Base-by-base conservation (phyloP, 2,329 filamentous ascomycete genomes). In the Penicillium glabrum region DNA sequence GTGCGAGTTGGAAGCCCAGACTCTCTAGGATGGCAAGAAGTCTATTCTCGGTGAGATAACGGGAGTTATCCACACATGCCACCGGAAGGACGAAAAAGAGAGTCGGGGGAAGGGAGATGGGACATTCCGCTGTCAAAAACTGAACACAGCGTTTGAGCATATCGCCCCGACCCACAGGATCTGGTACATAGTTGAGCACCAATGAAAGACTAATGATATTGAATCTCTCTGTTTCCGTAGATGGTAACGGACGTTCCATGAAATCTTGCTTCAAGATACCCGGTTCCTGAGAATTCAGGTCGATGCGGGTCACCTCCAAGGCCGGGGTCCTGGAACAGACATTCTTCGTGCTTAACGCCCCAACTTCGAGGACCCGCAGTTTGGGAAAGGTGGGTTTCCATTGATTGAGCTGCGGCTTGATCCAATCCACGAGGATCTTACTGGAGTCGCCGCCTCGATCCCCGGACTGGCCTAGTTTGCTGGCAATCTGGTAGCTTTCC, bases 171-270 rank as follows among this genome's bases (percentile, higher is more conserved):
- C 82, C 83, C 31, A 77, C 76, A 3, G 91, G 83, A 64, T 93
- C 87, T 0, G 93, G 90, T 3, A 98, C 93, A 69, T 92, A 99
- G 74, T 99, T 99, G 61, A 99, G 81, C 5, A 99, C 95, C 52
- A 99, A 79, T 9, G 92, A 96, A 24, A 99, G 80, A 49, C 92
- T 96, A 67, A 99, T 88, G 51, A 98, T 85, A 71, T 99, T 91
- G 71, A 98, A 98, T 23, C 79, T 80, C 41, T 92, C 86, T 6
- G 83, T 78, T 23, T 81, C 70, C 8, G 63, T 72, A 5, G 51
- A 31, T 0, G 93, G 93, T 3, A 93, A 74, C 0, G 92, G 90
- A 26, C 92, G 83, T 64, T 91, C 78, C 93, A 99, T 96, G 69
- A 99, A 98, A 73, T 99, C 91, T 71, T 97, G 91, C 73, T 96